Evolutionary conservation across 1,284 basidiomycete genomes (phyloP), one percentile per base, ranked within the genome.

Genomic region (Melampsora larici-populina): DNA sequence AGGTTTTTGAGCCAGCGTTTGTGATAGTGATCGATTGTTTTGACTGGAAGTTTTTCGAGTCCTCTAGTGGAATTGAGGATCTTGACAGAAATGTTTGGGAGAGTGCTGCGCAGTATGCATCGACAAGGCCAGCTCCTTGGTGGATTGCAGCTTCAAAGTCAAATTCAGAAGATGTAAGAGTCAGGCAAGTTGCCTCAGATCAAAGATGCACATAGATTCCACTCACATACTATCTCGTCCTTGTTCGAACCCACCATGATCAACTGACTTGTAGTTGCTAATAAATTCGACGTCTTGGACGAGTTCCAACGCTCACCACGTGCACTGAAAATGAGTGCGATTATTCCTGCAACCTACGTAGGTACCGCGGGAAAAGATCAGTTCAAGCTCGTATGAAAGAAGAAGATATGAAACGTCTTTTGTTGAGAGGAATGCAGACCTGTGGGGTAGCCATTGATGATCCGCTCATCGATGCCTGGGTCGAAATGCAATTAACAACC

Each of bases 401-500:
- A 13, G 15, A 21, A 8, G 36, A 49, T 0, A 55, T 46, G 64
- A 8, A 31, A n/a, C 5, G 1, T 8, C 26, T 24, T 1, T 29
- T 6, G 8, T 11, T 24, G 55, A n/a, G 24, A 24, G 26, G 18
- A 40, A 36, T 7, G 24, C 73, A 36, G 24, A 76, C 73, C 46
- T 76, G 65, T 13, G 73, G 73, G 18, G 73, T 76, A 31, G 73
- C 49, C 73, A 76, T 76, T 6, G 73, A 76, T 7, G 73, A 67
- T 68, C 65, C 73, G 67, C 73, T 69, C 49, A 76, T 58, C 31
- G 65, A 67, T 24, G 49, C 64, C 73, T 76, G 51, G 29, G 33
- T 64, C 5, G 31, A 51, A 55, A 26, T 24, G 11, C 29, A 13
- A n/a, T 7, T 7, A 33, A 65, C 2, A 13, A 65, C n/a, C 63